These are phyloP conservation scores for Tieghemiomyces parasiticus DNA, from an alignment of 192 early-diverging fungal genomes.

Conservation along the genomic window DNA sequence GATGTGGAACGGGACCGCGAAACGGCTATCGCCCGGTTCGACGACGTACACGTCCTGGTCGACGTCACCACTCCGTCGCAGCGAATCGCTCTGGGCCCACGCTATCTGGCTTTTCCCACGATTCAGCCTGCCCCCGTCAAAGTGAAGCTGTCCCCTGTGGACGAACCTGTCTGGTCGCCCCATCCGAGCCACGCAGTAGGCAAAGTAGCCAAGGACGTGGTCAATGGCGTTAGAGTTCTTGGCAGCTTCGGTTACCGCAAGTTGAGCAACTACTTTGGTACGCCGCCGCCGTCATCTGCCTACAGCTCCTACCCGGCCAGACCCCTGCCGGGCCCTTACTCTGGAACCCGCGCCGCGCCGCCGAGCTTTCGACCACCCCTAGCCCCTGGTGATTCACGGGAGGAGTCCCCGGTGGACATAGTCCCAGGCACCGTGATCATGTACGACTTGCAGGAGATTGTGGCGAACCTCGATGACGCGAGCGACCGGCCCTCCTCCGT, in stretches of 20 bases:
- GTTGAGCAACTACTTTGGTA: background rate
- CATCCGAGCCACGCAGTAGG: conserved; percentile 21
- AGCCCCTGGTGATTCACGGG: background rate
- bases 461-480: conserved; percentile 6
- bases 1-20: background rate
- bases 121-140: conserved; percentile 24
- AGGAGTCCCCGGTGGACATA: background rate
- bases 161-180: conserved; percentile 10
- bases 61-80: conserved; percentile 17
- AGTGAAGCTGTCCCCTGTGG: background rate
- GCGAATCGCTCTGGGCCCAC: conserved; percentile 45
- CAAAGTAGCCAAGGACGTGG: conserved; percentile 58
- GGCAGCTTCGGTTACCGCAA: conserved; percentile 22
- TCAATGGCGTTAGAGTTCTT: conserved; percentile 57
- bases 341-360: background rate
- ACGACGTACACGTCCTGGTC: conserved; percentile 12
- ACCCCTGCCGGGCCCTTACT: background rate
- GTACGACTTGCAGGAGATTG: conserved; percentile 10
- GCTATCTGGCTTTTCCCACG: conserved; percentile 57
- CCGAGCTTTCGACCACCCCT: background rate
- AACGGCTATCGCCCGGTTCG: background rate
- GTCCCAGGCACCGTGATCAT: conserved; percentile 10
- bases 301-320: background rate
- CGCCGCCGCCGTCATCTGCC: background rate
- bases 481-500: background rate